Percentiles rank a stretch among this genome's conserved stretches.
Conservation (phyloP, 2,329 filamentous ascomycete genomes). For the Cladosporium colombiae region DNA sequence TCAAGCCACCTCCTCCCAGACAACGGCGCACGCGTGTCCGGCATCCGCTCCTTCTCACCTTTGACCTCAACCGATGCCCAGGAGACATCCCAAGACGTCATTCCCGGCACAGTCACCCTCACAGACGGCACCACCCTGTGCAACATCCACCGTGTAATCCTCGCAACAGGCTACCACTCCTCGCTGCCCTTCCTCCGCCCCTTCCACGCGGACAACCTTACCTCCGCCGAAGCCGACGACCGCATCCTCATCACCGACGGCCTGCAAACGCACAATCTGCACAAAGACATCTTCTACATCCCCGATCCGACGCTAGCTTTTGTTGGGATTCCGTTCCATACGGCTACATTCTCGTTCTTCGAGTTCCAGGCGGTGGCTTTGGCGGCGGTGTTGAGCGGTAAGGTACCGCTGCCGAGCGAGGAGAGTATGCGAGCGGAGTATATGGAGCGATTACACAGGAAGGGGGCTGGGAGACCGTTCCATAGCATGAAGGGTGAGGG, state of each 20-base stretch:
- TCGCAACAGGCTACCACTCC: constrained; percentile 70
- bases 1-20: constrained; percentile 55
- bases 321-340: constrained; percentile 65
- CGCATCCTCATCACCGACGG: constrained; percentile 64
- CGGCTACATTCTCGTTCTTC: constrained; percentile 68
- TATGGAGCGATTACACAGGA: constrained; percentile 36
- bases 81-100: constrained; percentile 26
- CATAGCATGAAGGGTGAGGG: constrained; percentile 45
- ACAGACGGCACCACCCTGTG: constrained; percentile 55
- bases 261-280: constrained; percentile 63
- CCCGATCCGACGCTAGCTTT: constrained; percentile 64
- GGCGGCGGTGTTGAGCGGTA: constrained; percentile 58
- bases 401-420: constrained; percentile 49
- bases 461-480: constrained; percentile 47
- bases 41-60: constrained; percentile 49
- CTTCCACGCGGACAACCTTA: constrained; percentile 49
- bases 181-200: constrained; percentile 64
- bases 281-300: constrained; percentile 73
- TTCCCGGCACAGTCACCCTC: constrained; percentile 56
- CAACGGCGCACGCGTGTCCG: constrained; percentile 54
- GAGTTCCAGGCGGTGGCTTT: constrained; percentile 68
- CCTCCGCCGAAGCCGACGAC: constrained; percentile 52
- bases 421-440: constrained; percentile 49
- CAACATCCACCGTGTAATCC: constrained; percentile 61
- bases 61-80: constrained; percentile 22